Evolutionary conservation across 371 early-diverging fungal species (phyloP).

Genomic region (Mucor indicus): DNA sequence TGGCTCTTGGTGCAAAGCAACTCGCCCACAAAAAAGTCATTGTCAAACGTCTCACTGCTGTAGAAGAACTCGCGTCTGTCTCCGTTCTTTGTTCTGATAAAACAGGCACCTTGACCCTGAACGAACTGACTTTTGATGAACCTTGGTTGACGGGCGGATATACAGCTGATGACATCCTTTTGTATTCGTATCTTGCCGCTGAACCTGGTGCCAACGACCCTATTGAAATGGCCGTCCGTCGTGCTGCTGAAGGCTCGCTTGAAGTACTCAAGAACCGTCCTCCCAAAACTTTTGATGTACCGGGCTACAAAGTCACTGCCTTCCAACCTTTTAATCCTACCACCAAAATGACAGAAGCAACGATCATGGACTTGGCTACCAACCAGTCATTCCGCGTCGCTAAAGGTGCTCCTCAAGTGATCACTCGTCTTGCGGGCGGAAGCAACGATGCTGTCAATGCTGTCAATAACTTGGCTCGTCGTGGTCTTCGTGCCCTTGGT

Average conservation of each 20-base stretch:
- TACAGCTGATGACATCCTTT: slow-evolving; percentile 73
- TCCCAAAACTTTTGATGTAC: slow-evolving; percentile 49
- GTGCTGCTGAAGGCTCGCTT: slow-evolving; percentile 71
- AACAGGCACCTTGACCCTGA: slow-evolving; percentile 93
- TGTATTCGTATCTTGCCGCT: slow-evolving; percentile 78
- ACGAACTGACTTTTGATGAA: slow-evolving; percentile 82
- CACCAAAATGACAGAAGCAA: slow-evolving; percentile 83
- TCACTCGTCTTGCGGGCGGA: slow-evolving; percentile 76
- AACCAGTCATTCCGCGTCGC: slow-evolving; percentile 73
- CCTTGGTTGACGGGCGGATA: slow-evolving; percentile 75
- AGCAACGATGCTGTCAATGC: slow-evolving; percentile 76
- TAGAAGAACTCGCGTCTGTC: slow-evolving; percentile 92
- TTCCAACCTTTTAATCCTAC: slow-evolving; percentile 86
- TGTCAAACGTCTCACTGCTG: slow-evolving; percentile 90
- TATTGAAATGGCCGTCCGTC: slow-evolving; percentile 81
- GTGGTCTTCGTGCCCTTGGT: slow-evolving; percentile 82
- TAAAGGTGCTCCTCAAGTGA: slow-evolving; percentile 90
- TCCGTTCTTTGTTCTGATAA: slow-evolving; percentile 93
- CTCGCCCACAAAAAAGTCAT: slow-evolving; percentile 92
- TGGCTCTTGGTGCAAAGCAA: slow-evolving; percentile 91
- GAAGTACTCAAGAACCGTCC: slow-evolving; percentile 51
- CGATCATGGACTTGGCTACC: slow-evolving; percentile 64
- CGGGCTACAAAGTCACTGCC: slow-evolving; percentile 73
- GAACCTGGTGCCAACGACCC: slow-evolving; percentile 87
- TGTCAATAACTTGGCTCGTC: slow-evolving; percentile 79